Conservation (phyloP, 768 basidiomycete genomes). For the Trichaptum fuscoviolaceum region DNA sequence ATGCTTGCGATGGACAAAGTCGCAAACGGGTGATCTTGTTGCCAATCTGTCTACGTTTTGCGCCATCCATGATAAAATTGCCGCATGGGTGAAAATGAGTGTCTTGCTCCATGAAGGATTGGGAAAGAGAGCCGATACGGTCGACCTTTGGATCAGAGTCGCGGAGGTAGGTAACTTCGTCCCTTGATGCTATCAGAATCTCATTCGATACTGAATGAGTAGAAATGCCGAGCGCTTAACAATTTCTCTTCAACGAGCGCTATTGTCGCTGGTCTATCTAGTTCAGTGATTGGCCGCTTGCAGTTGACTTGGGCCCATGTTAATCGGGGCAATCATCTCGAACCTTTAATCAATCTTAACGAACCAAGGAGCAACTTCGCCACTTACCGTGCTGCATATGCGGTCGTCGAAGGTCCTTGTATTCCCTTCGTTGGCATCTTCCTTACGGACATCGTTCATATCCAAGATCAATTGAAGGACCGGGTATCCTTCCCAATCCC, state of each 20-base stretch:
- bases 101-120: slow-evolving; percentile 48
- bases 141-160: slow-evolving; percentile 74
- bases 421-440: slow-evolving; percentile 67
- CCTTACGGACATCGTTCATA: slow-evolving; percentile 54
- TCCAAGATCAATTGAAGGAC: slow-evolving; percentile 46
- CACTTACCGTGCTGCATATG: slow-evolving; percentile 46
- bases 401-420: slow-evolving; percentile 42
- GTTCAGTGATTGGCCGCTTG: slow-evolving; percentile 49
- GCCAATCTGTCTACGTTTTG: slow-evolving; percentile 50
- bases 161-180: slow-evolving; percentile 55
- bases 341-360: slow-evolving; percentile 47
- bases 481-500: slow-evolving; percentile 14
- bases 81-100: slow-evolving; percentile 62
- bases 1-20: slow-evolving; percentile 59
- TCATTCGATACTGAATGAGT: slow-evolving; percentile 8
- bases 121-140: slow-evolving; percentile 48
- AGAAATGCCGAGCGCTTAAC: slow-evolving; percentile 62
- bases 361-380: slow-evolving; percentile 56
- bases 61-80: slow-evolving; percentile 55
- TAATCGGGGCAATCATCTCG: slow-evolving; percentile 43
- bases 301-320: slow-evolving; percentile 67
- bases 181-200: slow-evolving; percentile 3
- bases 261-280: slow-evolving; percentile 57
- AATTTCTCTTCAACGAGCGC: slow-evolving; percentile 69
- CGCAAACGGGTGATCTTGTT: slow-evolving; percentile 30